Conservation (phyloP, 169 alveolate genomes). For the Plasmodium inui region DNA sequence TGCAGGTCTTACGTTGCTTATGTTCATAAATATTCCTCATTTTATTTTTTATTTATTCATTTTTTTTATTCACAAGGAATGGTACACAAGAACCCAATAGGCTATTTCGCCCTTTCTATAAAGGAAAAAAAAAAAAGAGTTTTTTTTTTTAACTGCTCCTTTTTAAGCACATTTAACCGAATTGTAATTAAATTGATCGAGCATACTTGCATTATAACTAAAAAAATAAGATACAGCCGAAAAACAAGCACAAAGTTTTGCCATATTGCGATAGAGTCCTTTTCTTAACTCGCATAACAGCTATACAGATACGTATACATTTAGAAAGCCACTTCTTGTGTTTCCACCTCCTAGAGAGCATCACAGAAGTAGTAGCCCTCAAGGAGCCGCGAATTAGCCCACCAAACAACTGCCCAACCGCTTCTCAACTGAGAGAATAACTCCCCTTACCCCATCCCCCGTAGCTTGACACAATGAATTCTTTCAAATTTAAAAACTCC, state of each 20-base stretch:
- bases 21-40: not conserved
- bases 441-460: not conserved
- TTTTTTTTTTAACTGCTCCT: not conserved
- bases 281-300: not conserved
- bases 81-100: not conserved
- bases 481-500: constrained; percentile 38
- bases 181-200: not conserved
- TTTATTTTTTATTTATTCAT: no score
- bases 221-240: not conserved
- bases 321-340: not conserved
- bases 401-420: not conserved
- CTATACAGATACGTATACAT: not conserved
- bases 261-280: not conserved
- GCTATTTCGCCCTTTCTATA: not conserved
- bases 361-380: not conserved
- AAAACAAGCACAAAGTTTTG: not conserved
- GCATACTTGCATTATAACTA: not conserved
- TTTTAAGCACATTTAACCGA: not conserved
- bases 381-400: not conserved
- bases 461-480: constrained; percentile 27
- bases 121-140: not conserved
- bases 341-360: not conserved
- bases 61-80: not conserved
- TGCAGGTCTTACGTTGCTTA: not conserved
- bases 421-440: not conserved